Conservation (phyloP, 306 rosid genomes). For the Cucurbita ficifolia region DNA sequence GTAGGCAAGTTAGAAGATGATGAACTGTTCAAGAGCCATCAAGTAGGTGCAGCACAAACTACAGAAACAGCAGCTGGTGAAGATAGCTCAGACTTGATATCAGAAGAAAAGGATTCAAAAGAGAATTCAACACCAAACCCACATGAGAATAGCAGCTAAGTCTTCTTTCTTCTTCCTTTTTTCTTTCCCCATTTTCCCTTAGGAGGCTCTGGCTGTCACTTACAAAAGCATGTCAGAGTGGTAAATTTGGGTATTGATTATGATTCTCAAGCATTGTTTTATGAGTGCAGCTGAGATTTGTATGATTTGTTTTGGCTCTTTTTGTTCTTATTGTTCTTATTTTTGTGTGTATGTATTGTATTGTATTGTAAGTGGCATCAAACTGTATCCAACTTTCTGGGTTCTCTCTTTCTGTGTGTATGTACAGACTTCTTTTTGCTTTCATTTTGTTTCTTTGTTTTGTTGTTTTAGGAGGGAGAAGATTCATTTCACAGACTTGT, state of each 20-base stretch:
- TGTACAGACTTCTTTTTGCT: background rate
- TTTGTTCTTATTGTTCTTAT: background rate
- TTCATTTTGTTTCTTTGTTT: background rate
- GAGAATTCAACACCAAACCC: slow-evolving; percentile 15
- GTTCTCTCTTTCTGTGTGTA: background rate
- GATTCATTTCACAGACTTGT: background rate
- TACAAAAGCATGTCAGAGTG: background rate
- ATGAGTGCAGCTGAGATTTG: slow-evolving; percentile 9
- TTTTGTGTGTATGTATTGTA: background rate
- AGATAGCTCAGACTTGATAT: slow-evolving; percentile 60
- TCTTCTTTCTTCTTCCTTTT: background rate
- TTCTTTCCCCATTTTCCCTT: background rate
- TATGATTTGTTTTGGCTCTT: background rate
- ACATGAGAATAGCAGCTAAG: slow-evolving; percentile 6
- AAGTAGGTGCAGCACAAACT: slow-evolving; percentile 9
- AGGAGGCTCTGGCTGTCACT: background rate
- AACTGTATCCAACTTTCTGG: slow-evolving; percentile 3
- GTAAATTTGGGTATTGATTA: background rate
- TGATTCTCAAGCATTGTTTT: slow-evolving; percentile 13
- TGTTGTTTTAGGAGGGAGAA: background rate
- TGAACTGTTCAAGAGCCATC: slow-evolving; percentile 45
- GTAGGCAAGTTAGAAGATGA: slow-evolving; percentile 39
- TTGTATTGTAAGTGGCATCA: background rate
- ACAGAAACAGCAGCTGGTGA: slow-evolving; percentile 33
- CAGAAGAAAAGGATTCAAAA: slow-evolving; percentile 47